Evolutionary conservation across 352 stramenopile species (phyloP).

Genomic region (Phytopythium kandeliae): DNA sequence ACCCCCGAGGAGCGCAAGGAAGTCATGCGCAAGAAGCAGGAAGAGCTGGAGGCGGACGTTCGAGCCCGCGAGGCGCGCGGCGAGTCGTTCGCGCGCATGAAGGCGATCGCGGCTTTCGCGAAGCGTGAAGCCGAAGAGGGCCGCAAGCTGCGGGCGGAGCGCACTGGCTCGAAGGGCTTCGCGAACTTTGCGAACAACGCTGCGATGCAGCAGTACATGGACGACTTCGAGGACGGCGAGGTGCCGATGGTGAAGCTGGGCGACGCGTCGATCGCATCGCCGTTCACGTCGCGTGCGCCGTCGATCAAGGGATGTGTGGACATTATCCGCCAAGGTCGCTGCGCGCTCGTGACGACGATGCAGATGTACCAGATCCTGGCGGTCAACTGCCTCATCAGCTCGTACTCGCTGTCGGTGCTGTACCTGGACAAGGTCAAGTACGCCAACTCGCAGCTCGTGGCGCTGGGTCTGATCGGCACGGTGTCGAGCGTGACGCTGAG

Average conservation of each 20-base stretch:
- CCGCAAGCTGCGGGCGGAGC: conserved; percentile 59
- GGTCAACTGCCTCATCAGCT: conserved; percentile 98
- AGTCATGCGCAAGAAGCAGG: conserved; percentile 78
- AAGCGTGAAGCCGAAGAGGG: conserved; percentile 75
- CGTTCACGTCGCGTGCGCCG: conserved; percentile 96
- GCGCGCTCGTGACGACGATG: conserved; percentile 98
- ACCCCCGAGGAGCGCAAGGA: conserved; percentile 82
- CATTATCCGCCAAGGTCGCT: conserved; percentile 97
- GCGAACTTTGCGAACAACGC: conserved; percentile 84
- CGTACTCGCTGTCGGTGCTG: conserved; percentile 97
- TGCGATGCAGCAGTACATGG: conserved; percentile 88
- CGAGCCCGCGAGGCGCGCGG: conserved; percentile 66
- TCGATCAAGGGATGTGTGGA: conserved; percentile 91
- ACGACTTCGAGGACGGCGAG: conserved; percentile 89
- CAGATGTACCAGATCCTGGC: conserved; percentile 99
- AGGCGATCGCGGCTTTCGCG: conserved; percentile 81
- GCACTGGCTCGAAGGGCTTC: conserved; percentile 74
- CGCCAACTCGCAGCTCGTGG: conserved; percentile 95
- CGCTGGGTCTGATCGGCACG: conserved; percentile 83
- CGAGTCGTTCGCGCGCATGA: conserved; percentile 84
- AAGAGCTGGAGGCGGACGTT: conserved; percentile 77
- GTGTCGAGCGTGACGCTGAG: conserved; percentile 84
- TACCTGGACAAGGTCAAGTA: conserved; percentile 99
- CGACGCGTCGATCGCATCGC: conserved; percentile 98
- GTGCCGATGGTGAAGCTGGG: conserved; percentile 97